A percentile compares a stretch with the other conserved stretches of the same genome.
Evolutionary conservation across 2,329 filamentous ascomycete species (phyloP).

Genomic region (Calonectria montana): DNA sequence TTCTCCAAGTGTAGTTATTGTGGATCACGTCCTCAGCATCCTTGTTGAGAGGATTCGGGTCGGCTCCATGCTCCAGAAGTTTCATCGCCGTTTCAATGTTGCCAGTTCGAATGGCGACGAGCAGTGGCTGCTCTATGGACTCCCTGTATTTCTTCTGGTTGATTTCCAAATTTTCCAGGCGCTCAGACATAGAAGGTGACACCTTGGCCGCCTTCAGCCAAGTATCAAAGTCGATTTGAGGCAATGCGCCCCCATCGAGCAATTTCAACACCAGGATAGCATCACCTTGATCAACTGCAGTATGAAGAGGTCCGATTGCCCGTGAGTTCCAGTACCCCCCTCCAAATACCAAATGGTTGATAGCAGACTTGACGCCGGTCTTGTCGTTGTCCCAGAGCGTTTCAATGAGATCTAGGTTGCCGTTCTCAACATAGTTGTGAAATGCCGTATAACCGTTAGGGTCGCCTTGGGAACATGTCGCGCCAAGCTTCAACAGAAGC

Average conservation of each 20-base stretch:
- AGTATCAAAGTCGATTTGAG: conserved; percentile 70
- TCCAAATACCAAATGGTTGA: conserved; percentile 71
- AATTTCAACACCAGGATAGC: conserved; percentile 67
- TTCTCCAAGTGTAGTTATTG: conserved; percentile 47
- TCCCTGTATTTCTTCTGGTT: conserved; percentile 62
- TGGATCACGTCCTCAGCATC: conserved; percentile 50
- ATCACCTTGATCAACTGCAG: conserved; percentile 67
- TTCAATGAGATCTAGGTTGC: conserved; percentile 61
- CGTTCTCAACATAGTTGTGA: conserved; percentile 69
- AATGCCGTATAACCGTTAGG: conserved; percentile 72
- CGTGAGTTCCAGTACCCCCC: conserved; percentile 47
- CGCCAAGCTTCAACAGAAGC: conserved; percentile 75
- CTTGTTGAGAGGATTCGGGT: conserved; percentile 70
- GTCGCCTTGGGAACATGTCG: conserved; percentile 80
- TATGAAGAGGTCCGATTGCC: conserved; percentile 64
- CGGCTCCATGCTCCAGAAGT: conserved; percentile 72
- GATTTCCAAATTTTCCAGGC: conserved; percentile 54
- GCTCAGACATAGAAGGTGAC: conserved; percentile 48
- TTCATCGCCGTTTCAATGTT: conserved; percentile 61
- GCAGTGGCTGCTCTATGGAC: conserved; percentile 71
- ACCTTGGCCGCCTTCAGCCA: conserved; percentile 71
- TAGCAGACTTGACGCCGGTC: conserved; percentile 69
- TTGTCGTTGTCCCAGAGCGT: conserved; percentile 66
- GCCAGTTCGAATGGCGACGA: conserved; percentile 65
- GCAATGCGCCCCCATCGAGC: conserved; percentile 70